These are phyloP conservation scores for Moricandia moricandioides DNA, from an alignment of 345 rosid species.

Conservation along the genomic window DNA sequence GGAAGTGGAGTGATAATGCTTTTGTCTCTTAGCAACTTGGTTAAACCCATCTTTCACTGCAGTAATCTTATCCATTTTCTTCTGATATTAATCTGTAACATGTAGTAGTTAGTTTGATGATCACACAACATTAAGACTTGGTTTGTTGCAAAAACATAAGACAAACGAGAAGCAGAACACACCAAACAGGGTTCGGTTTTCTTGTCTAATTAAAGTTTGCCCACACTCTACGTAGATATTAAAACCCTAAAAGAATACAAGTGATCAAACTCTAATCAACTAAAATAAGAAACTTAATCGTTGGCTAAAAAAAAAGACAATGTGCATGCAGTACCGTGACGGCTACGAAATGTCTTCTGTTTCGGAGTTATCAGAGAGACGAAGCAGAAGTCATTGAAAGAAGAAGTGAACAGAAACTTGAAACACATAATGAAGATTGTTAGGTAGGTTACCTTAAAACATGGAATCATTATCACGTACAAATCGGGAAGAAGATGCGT, in stretches of 20 bases:
- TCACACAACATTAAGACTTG: neutral
- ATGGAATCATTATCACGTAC: neutral
- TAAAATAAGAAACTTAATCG: neutral
- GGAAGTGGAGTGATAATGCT: conserved; percentile 47
- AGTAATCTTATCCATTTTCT: neutral
- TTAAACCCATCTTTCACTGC: conserved; percentile 39
- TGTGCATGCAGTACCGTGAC: neutral
- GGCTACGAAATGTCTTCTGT: neutral
- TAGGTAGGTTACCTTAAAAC: neutral
- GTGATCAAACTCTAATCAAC: neutral
- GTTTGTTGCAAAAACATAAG: neutral
- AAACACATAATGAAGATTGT: neutral
- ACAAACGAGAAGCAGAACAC: neutral
- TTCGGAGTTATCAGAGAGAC: neutral
- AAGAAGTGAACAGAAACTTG: neutral
- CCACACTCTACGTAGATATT: neutral
- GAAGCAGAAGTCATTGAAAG: neutral
- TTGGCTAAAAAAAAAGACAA: neutral
- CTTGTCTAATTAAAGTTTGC: neutral
- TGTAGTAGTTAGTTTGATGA: neutral
- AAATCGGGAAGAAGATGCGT: neutral
- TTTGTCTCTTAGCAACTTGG: conserved; percentile 61
- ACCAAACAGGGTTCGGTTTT: neutral
- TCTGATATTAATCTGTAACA: neutral
- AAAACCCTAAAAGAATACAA: neutral